Percentiles rank a stretch among this genome's conserved stretches.
phyloP scores from a whole-genome alignment of 768 basidiomycete species.

The Ramaria rubella region DNA sequence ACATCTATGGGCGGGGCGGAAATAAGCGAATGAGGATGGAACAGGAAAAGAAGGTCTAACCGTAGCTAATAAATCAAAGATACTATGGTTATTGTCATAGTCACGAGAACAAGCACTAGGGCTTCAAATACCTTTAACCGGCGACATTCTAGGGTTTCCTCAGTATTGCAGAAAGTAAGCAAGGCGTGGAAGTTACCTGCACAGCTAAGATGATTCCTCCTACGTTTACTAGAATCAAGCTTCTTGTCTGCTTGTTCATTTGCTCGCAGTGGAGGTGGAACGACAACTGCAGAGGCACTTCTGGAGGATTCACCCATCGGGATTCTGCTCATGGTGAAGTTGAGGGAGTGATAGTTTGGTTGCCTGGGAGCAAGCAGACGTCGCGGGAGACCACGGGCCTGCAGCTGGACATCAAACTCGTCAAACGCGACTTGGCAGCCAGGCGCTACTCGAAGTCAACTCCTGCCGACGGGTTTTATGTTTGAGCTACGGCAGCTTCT shows the following conservation, averaged over 20 bases:
- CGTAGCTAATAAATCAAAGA: not conserved
- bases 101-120: not conserved
- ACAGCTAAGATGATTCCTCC: not conserved
- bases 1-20: not conserved
- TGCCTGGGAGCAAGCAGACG: too few species aligned
- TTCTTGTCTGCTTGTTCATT: not conserved
- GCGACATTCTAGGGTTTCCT: not conserved
- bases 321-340: too few species aligned
- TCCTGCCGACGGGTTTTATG: too few species aligned
- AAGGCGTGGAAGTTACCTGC: not conserved
- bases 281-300: too few species aligned
- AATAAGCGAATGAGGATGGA: not conserved
- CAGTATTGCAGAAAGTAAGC: not conserved
- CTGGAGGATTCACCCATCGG: too few species aligned
- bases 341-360: too few species aligned
- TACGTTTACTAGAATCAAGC: not conserved
- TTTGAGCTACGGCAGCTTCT: too few species aligned
- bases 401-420: too few species aligned
- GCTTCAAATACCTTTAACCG: constrained; percentile 1
- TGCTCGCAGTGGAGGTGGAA: not conserved
- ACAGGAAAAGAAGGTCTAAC: not conserved
- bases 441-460: too few species aligned
- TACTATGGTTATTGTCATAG: not conserved
- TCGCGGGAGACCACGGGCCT: too few species aligned
- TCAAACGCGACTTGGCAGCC: too few species aligned